These are phyloP conservation scores for Cucurbita argyrosperma DNA, from an alignment of 306 rosid species.

Conservation along the genomic window DNA sequence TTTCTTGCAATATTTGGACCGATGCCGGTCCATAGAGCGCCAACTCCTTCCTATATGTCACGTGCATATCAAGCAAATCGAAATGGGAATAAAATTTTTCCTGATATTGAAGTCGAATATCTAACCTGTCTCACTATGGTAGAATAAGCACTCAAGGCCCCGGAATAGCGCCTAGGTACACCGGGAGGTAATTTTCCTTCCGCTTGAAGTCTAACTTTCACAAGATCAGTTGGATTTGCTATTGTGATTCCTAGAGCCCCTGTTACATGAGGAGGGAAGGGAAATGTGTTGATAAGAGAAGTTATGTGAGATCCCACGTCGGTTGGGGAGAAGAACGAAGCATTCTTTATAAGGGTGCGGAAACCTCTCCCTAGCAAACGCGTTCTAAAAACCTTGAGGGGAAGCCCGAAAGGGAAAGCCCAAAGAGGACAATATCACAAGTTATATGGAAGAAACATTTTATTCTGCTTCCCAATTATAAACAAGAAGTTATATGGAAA, in stretches of 20 bases:
- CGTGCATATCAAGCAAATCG: not conserved
- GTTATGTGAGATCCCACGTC: too few relatives aligned
- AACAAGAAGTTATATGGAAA: not conserved
- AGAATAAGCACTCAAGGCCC: slow-evolving; percentile 87
- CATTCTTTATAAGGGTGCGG: too few relatives aligned
- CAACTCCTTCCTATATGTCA: slow-evolving; percentile 57
- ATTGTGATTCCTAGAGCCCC: slow-evolving; percentile 73
- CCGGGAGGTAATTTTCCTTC: slow-evolving; percentile 88
- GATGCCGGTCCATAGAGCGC: slow-evolving; percentile 91
- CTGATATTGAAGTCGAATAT: slow-evolving; percentile 2
- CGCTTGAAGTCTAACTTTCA: slow-evolving; percentile 90
- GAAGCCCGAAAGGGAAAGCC: too few relatives aligned
- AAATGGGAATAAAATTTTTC: not conserved
- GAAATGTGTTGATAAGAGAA: not conserved
- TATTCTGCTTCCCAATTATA: not conserved
- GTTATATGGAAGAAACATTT: not conserved
- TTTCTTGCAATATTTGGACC: slow-evolving; percentile 95
- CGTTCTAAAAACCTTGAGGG: too few relatives aligned
- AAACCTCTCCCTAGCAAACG: too few relatives aligned
- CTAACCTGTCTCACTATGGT: slow-evolving; percentile 77
- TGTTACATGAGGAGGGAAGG: slow-evolving; percentile 9
- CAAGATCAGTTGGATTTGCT: slow-evolving; percentile 97
- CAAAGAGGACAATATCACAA: too few relatives aligned
- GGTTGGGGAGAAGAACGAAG: too few relatives aligned
- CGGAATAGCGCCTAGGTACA: slow-evolving; percentile 81